Base-by-base conservation (phyloP, 805 yeast genomes). In the Clavispora vitiphila region DNA sequence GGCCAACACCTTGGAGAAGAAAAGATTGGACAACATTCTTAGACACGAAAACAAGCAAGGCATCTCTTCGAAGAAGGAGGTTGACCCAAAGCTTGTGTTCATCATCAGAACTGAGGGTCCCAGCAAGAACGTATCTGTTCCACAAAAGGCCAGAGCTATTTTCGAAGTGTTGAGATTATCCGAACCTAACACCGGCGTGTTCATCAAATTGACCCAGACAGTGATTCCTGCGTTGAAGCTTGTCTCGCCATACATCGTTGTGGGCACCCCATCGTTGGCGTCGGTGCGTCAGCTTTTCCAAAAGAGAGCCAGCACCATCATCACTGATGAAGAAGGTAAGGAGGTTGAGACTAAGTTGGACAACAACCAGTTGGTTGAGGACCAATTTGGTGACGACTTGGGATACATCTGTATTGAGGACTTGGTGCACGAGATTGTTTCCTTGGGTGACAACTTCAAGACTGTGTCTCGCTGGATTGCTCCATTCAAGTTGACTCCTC, bases 391-490 rank as follows among this genome's bases (percentile, higher is more conserved):
- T 8, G 65, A 62, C 38, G 63, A 60, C 31, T 66, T 70, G 41
- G 89, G 91, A 22, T 67, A 83, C 46, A 79, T 86, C 48, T 86
- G 95, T 77, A 75, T 83, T 15, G 93, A 86, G 67, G 95, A 86
- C 64, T 71, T 86, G 42, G 77, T 86, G 41, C 87, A 81, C 56
- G 91, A 85, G 64, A 71, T 86, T 40, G 71, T 69, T 16, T 60
- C 80, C 14, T 55, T 83, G 51, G 85, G 88, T 15, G 86, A 78
- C 20, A 65, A 74, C 47, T 86, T 86, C 69, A 78, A 80, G 53
- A 63, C 63, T 22, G 78, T 80, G 43, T 69, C 75, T 45, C 69
- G 71, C 52, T 85, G 87, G 72, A 59, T 86, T 54, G 71, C 75
- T 44, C 93, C 95, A 29, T 84, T 86, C 67, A 69, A 74, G 53